phyloP scores from a whole-genome alignment of 2,329 filamentous ascomycete genomes.

The Botrytis byssoidea region DNA sequence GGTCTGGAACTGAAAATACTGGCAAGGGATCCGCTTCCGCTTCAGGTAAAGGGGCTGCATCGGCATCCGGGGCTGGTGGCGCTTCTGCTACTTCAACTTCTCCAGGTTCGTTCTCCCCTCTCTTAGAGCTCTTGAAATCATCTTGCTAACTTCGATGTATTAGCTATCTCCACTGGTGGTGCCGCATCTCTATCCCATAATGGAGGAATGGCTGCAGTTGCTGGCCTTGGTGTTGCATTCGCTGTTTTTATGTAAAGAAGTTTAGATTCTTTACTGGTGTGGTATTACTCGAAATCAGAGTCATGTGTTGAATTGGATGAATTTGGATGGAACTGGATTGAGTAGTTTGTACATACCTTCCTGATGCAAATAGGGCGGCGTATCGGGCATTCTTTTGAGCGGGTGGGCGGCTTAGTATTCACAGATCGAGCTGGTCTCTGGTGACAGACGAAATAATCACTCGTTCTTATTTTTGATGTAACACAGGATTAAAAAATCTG shows the following conservation, averaged over 20 bases:
- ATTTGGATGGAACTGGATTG: background rate
- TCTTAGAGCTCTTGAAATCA: background rate
- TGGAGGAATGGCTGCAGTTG: slow-evolving; percentile 35
- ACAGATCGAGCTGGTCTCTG: slow-evolving; percentile 8
- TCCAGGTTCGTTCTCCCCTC: slow-evolving; percentile 1
- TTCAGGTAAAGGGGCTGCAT: background rate
- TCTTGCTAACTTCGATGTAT: background rate
- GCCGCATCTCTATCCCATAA: slow-evolving; percentile 29
- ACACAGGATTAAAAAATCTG: background rate
- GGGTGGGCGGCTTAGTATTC: background rate
- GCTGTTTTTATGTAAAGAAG: slow-evolving; percentile 37
- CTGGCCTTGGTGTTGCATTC: slow-evolving; percentile 36
- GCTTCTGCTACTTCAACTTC: slow-evolving; percentile 16
- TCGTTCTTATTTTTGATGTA: background rate
- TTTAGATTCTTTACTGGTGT: background rate
- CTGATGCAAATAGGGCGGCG: background rate
- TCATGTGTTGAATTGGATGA: background rate
- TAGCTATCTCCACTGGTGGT: slow-evolving; percentile 26
- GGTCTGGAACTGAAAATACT: background rate
- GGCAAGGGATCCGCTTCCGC: background rate
- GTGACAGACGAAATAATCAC: background rate
- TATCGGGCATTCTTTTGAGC: background rate
- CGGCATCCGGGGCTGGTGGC: slow-evolving; percentile 13
- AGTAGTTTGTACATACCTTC: background rate
- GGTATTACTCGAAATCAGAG: background rate